Conservation (phyloP, 768 basidiomycete genomes). For the Auriscalpium microsporum region DNA sequence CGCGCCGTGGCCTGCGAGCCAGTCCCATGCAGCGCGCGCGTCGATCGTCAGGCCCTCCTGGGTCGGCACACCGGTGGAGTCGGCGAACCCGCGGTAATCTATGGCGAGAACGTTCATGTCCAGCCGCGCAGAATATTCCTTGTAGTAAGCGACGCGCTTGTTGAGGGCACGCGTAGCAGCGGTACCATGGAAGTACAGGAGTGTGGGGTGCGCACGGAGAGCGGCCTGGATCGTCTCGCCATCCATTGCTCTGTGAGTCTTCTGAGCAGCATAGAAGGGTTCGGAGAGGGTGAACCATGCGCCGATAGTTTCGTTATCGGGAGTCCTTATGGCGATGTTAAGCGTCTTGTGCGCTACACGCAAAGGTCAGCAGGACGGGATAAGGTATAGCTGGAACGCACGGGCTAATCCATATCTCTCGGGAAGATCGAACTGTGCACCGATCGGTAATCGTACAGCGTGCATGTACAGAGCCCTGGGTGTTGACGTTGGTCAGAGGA, state of each 20-base stretch:
- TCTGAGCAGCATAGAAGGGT: constrained; percentile 41
- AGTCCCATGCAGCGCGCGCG: constrained; percentile 75
- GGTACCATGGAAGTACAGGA: constrained; percentile 94
- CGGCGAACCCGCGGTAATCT: constrained; percentile 90
- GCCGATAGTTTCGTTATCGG: constrained; percentile 74
- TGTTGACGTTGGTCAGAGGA: constrained; percentile 21
- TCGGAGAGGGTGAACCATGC: constrained; percentile 82
- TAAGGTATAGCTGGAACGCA: constrained; percentile 26
- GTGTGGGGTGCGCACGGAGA: constrained; percentile 51
- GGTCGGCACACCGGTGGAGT: constrained; percentile 72
- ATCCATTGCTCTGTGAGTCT: constrained; percentile 27
- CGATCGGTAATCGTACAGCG: constrained; percentile 51
- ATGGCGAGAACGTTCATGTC: constrained; percentile 72
- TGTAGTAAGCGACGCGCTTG: constrained; percentile 62
- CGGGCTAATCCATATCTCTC: constrained; percentile 79
- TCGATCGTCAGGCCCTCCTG: constrained; percentile 67
- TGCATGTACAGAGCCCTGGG: constrained; percentile 57
- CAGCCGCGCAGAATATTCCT: constrained; percentile 55
- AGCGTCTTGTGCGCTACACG: constrained; percentile 41
- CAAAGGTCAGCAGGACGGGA: not conserved
- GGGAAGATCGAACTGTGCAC: constrained; percentile 56
- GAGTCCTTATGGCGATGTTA: constrained; percentile 60
- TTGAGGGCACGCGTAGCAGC: constrained; percentile 66
- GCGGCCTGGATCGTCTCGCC: constrained; percentile 43
- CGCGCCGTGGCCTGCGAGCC: constrained; percentile 55